Evolutionary conservation across 306 rosid genomes (phyloP).

Genomic region (Dryas drummondii): DNA sequence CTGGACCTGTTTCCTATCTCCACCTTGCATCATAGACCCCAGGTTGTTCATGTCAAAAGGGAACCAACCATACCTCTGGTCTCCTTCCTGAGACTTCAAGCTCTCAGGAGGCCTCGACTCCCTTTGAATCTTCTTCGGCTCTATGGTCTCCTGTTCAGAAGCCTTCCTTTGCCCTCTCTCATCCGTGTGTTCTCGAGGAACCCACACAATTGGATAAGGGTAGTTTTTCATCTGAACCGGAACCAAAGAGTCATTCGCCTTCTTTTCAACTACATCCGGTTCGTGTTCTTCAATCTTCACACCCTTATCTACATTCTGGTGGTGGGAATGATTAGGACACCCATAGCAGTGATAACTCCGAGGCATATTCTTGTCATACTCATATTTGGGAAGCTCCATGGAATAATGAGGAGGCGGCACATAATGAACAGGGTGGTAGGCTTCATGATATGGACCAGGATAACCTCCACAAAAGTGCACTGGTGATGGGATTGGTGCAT

Average conservation of each 20-base stretch:
- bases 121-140: conserved; percentile 19
- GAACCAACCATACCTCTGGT: conserved; percentile 49
- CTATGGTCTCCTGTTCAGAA: conserved; percentile 18
- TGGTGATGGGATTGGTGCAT: conserved; percentile 27
- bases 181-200: conserved; percentile 41
- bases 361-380: conserved; percentile 51
- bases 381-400: conserved; percentile 56
- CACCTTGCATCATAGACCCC: conserved; percentile 29
- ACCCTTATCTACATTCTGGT: conserved; percentile 35
- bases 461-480: not conserved
- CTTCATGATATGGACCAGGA: conserved; percentile 32
- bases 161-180: conserved; percentile 26
- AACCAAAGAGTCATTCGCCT: conserved; percentile 27
- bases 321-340: conserved; percentile 41
- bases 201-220: conserved; percentile 53
- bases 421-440: conserved; percentile 33
- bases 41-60: conserved; percentile 38
- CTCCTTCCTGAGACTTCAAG: conserved; percentile 16
- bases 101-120: conserved; percentile 20
- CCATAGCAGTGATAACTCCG: conserved; percentile 52
- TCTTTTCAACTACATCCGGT: conserved; percentile 34
- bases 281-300: conserved; percentile 59
- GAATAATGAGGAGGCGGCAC: conserved; percentile 42
- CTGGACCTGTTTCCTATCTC: conserved; percentile 24
- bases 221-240: conserved; percentile 39